A percentile compares a stretch with the other conserved stretches of the same genome.
These are phyloP conservation scores for Mucor ambiguus DNA, from an alignment of 371 early-diverging fungal species.

Conservation along the genomic window DNA sequence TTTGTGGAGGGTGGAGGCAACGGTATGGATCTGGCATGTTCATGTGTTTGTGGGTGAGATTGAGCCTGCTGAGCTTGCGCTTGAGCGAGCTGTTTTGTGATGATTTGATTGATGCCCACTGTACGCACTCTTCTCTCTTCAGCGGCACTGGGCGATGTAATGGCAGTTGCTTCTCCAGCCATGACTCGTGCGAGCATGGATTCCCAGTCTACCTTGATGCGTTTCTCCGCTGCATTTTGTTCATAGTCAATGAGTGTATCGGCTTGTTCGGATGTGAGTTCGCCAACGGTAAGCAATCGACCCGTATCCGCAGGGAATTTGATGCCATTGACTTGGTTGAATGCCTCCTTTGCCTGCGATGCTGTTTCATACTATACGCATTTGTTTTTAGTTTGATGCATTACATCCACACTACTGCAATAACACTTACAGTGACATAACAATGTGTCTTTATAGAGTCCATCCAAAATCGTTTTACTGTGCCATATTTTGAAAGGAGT, in stretches of 20 bases:
- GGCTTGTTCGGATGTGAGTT: conserved; percentile 59
- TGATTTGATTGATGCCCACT: conserved; percentile 42
- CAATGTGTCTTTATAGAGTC: conserved; percentile 85
- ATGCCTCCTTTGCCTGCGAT: conserved; percentile 57
- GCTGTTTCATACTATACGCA: conserved; percentile 53
- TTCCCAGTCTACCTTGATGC: conserved; percentile 47
- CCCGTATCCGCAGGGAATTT: conserved; percentile 75
- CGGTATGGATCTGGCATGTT: not conserved
- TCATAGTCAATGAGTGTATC: conserved; percentile 61
- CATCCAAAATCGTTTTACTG: conserved; percentile 77
- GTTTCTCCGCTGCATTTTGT: conserved; percentile 57
- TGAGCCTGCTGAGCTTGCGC: conserved; percentile 15
- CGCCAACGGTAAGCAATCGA: conserved; percentile 55
- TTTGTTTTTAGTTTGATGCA: not conserved
- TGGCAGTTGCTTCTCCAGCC: conserved; percentile 15
- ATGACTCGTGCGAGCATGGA: conserved; percentile 24
- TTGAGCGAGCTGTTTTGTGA: conserved; percentile 46
- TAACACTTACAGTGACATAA: conserved; percentile 68
- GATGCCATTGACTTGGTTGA: conserved; percentile 54
- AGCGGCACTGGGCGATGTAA: conserved; percentile 12
- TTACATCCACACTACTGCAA: not conserved
- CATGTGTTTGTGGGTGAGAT: not conserved
- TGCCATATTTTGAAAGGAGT: conserved; percentile 67
- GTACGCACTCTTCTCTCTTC: conserved; percentile 30
- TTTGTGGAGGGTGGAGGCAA: conserved; percentile 5